A percentile compares a stretch with the other conserved stretches of the same genome.
phyloP scores from a whole-genome alignment of 176 grass and related monocot genomes.

The Stipa capillata region DNA sequence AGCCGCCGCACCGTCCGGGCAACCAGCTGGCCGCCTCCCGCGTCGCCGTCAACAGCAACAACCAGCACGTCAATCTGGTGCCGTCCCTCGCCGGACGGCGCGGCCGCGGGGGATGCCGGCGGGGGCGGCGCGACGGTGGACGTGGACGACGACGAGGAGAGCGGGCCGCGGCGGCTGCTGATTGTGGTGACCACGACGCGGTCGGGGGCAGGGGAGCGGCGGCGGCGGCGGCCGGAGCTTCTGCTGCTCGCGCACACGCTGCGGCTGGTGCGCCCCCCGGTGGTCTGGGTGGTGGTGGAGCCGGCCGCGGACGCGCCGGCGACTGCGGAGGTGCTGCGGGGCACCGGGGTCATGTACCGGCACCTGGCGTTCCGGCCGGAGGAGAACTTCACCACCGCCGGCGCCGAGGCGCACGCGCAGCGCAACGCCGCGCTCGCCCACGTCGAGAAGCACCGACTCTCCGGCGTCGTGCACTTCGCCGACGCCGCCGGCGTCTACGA shows the following conservation, averaged over 20 bases:
- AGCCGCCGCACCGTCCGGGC: background rate
- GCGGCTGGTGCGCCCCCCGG: constrained; percentile 53
- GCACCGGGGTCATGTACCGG: constrained; percentile 87
- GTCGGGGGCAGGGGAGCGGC: constrained; percentile 31
- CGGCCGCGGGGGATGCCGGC: background rate
- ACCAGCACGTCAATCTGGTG: constrained; percentile 12
- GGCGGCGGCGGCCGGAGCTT: constrained; percentile 37
- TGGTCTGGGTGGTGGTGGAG: constrained; percentile 92
- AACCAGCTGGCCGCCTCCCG: constrained; percentile 15
- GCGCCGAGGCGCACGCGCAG: constrained; percentile 73
- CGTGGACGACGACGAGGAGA: constrained; percentile 22
- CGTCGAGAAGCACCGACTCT: constrained; percentile 79
- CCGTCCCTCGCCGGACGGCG: background rate
- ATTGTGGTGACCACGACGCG: constrained; percentile 83
- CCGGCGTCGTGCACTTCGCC: constrained; percentile 77
- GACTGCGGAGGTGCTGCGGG: constrained; percentile 65
- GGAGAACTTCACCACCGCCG: constrained; percentile 78
- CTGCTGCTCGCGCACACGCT: constrained; percentile 70
- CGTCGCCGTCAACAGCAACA: background rate
- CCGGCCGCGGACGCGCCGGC: constrained; percentile 33
- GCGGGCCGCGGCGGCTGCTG: constrained; percentile 30
- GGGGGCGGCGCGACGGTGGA: constrained; percentile 13
- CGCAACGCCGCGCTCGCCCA: constrained; percentile 76
- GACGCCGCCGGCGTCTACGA: constrained; percentile 59
- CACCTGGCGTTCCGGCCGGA: constrained; percentile 73